These are phyloP conservation scores for Lachnellula cervina DNA, from an alignment of 2,329 filamentous ascomycete species.

Conservation along the genomic window DNA sequence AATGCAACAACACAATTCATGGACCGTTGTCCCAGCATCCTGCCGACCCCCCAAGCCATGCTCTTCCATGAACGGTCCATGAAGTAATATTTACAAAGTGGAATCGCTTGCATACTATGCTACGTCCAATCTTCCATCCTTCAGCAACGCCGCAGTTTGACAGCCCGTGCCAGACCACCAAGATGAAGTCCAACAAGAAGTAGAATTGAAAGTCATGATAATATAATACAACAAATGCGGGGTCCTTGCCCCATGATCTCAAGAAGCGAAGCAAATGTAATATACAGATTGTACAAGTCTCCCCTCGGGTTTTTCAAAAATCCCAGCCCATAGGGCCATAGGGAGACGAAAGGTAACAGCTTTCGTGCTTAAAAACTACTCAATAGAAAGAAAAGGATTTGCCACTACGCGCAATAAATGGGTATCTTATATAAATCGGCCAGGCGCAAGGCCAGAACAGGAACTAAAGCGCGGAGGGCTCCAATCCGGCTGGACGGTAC, in stretches of 20 bases:
- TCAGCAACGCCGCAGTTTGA: not conserved
- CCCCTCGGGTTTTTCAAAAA: no score
- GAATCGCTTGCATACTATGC: not conserved
- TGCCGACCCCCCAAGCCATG: not conserved
- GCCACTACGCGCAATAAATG: conserved; percentile 15
- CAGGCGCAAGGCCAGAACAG: conserved; percentile 13
- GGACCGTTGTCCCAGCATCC: not conserved
- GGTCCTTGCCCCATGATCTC: not conserved
- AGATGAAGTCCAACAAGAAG: not conserved
- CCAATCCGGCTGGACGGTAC: conserved; percentile 6
- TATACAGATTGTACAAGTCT: not conserved
- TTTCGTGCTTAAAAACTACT: not conserved
- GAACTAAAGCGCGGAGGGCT: not conserved
- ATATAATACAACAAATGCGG: conserved; percentile 4
- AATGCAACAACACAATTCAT: not conserved
- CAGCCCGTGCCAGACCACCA: conserved; percentile 1
- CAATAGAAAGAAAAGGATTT: conserved; percentile 1
- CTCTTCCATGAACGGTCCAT: not conserved
- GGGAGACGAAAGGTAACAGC: no score
- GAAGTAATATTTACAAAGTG: conserved; percentile 3
- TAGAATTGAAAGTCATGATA: not conserved
- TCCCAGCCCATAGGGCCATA: no score
- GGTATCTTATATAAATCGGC: conserved; percentile 24
- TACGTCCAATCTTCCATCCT: not conserved
- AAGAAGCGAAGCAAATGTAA: not conserved